phyloP scores from a whole-genome alignment of 2,329 filamentous ascomycete species.

The Cercospora sp. region DNA sequence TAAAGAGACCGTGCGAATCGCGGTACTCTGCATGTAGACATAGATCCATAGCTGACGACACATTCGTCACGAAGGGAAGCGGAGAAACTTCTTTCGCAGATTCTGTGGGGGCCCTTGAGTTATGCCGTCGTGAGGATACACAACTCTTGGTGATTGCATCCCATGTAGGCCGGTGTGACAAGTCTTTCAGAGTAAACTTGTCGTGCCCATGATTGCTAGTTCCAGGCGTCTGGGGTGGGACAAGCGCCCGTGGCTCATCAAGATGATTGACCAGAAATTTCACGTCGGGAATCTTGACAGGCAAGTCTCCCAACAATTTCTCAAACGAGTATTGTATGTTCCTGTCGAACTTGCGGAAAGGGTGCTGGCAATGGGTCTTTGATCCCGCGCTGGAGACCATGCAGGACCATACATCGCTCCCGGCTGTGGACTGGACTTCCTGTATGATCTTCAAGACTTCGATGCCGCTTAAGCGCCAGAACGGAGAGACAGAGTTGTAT shows the following conservation, averaged over 20 bases:
- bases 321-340: neutral
- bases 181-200: neutral
- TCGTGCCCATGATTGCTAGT: neutral
- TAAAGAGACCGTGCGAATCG: slow-evolving; percentile 49
- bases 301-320: neutral
- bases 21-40: slow-evolving; percentile 51
- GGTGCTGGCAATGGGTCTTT: neutral
- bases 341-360: neutral
- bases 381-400: neutral
- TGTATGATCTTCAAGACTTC: slow-evolving; percentile 2
- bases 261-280: slow-evolving; percentile 52
- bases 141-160: slow-evolving; percentile 1
- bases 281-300: slow-evolving; percentile 41
- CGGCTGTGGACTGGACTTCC: neutral
- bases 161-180: neutral
- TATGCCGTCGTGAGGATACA: neutral
- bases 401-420: slow-evolving; percentile 9
- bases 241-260: slow-evolving; percentile 51
- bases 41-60: slow-evolving; percentile 37
- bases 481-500: slow-evolving; percentile 13
- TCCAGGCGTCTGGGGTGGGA: slow-evolving; percentile 19
- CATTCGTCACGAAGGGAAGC: slow-evolving; percentile 8
- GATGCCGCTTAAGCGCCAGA: slow-evolving; percentile 12
- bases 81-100: neutral
- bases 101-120: neutral